Evolutionary conservation across 2,329 filamentous ascomycete genomes (phyloP), one percentile per base, ranked within the genome.

Genomic region (Alternaria incomplexa): DNA sequence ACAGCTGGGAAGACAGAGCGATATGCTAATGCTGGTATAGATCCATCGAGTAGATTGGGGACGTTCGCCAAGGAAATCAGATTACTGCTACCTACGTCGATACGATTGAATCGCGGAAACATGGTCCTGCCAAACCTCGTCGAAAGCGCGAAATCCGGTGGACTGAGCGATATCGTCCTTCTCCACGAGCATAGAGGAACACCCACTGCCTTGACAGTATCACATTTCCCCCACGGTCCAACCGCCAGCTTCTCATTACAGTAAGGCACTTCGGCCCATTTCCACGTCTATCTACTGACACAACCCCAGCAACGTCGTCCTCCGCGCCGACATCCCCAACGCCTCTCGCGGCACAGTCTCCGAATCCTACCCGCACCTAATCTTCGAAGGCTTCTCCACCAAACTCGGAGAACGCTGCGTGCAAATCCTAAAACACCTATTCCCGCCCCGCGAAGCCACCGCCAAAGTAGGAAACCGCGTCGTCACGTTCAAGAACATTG

Each of bases 31-130:
- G 30, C 15, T 43, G 11, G 7, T 2, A 52, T 12, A 54, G 60
- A 62, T 44, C 60, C 60, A 1, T 62, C 60, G 0, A 59, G 56
- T 43, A 87, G 96, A 57, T 85, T 99, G 9, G 87, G 89, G n/a
- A 90, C 93, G 0, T 99, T 99, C 76, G 91, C 93, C 28, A 98
- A 99, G 79, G 96, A 98, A 79, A 91, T 97, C 56, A 86, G 93
- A 55, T 83, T 97, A 20, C 83, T 97, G 6, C 84, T 97, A 1
- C 95, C 94, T 0, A 97, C 94, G 0, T 87, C 90, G 0, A 94
- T 97, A 65, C 88, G 95, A 10, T 82, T 98, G 57, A 99, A 99
- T 79, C 89, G 96, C 79, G 96, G 96, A 76, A 97, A 96, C 68
- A 85, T 96, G 28, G 90, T 98, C 64, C 84, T 98, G 9, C 91